Percentiles rank a stretch among this genome's conserved stretches.
Evolutionary conservation across 805 yeast genomes (phyloP).

Genomic region (Millerozyma miso): DNA sequence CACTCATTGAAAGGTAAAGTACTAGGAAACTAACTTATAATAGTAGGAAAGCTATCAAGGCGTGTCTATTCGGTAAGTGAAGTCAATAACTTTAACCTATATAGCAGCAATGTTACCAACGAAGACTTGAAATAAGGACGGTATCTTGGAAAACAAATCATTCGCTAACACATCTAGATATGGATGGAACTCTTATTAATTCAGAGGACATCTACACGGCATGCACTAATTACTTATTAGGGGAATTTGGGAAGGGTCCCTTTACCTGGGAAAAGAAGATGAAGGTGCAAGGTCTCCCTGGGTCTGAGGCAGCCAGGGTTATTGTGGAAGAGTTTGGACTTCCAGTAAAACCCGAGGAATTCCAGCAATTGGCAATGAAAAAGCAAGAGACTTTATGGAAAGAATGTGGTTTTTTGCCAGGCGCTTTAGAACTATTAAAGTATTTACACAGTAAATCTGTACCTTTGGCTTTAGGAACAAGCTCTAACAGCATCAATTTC

Average conservation of each 20-base stretch:
- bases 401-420: slow-evolving; percentile 67
- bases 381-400: slow-evolving; percentile 64
- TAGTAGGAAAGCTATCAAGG: slow-evolving; percentile 32
- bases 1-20: too few species aligned
- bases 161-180: slow-evolving; percentile 49
- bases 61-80: slow-evolving; percentile 67
- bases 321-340: slow-evolving; percentile 67
- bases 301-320: slow-evolving; percentile 61
- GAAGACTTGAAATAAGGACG: background rate
- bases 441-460: slow-evolving; percentile 48
- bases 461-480: slow-evolving; percentile 90
- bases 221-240: slow-evolving; percentile 63
- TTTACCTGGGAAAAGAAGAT: slow-evolving; percentile 89
- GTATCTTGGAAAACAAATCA: background rate
- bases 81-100: background rate
- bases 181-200: slow-evolving; percentile 93
- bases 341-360: slow-evolving; percentile 62
- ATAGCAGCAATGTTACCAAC: background rate
- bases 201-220: slow-evolving; percentile 90
- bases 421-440: slow-evolving; percentile 68
- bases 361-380: slow-evolving; percentile 46
- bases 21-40: background rate
- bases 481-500: slow-evolving; percentile 62
- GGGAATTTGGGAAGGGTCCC: slow-evolving; percentile 69
- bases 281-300: slow-evolving; percentile 88